Conservation (phyloP, 2,329 filamentous ascomycete species). For the Colletotrichum tropicicola region DNA sequence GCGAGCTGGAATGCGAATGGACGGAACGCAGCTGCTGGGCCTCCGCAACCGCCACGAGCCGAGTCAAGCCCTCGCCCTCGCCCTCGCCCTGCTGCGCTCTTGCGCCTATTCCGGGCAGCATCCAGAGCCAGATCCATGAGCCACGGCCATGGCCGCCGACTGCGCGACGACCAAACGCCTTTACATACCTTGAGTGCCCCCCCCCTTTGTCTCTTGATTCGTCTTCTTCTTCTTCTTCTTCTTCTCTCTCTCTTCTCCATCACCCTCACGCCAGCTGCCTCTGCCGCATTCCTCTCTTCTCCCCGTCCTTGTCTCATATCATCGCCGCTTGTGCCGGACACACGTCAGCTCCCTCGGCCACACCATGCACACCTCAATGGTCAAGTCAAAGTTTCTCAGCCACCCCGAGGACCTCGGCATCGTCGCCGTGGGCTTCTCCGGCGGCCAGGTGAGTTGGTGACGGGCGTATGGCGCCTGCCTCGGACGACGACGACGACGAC, state of each 20-base stretch:
- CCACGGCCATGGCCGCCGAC: not conserved
- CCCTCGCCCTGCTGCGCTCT: not conserved
- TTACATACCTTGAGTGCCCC: constrained; percentile 20
- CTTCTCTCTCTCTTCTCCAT: not conserved
- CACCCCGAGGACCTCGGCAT: constrained; percentile 84
- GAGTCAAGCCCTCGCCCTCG: constrained; percentile 8
- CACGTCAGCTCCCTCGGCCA: not conserved
- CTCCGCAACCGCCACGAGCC: constrained; percentile 19
- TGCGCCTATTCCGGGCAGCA: not conserved
- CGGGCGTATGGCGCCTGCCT: no score
- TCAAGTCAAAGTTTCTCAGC: constrained; percentile 79
- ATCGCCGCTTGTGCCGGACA: not conserved
- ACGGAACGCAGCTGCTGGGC: not conserved
- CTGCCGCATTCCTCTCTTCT: not conserved
- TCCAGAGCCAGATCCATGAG: not conserved
- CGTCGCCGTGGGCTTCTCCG: constrained; percentile 95
- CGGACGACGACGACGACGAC: no score
- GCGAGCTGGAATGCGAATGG: constrained; percentile 2
- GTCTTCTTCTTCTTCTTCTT: not conserved
- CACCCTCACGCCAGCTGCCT: not conserved
- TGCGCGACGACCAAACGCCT: not conserved
- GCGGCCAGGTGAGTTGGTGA: constrained; percentile 81
- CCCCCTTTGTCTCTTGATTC: not conserved
- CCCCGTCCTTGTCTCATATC: not conserved
- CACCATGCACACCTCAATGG: constrained; percentile 61